These are phyloP conservation scores for Botryotinia calthae DNA, from an alignment of 2,329 filamentous ascomycete species.

Conservation along the genomic window DNA sequence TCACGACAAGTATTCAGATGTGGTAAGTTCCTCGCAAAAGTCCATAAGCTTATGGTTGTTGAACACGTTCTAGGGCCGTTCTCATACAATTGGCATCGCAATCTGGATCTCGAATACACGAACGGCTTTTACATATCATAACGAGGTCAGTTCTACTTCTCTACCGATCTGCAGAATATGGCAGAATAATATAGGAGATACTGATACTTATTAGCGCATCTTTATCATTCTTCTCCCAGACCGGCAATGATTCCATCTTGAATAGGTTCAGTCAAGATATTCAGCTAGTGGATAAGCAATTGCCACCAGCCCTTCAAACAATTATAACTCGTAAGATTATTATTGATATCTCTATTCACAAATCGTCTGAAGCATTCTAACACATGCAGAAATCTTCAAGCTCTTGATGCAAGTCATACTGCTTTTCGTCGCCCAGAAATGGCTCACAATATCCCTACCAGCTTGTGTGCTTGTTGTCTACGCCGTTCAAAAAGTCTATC, in stretches of 20 bases:
- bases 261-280: conserved; percentile 40
- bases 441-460: conserved; percentile 47
- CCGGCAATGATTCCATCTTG: conserved; percentile 43
- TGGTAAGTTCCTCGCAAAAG: not conserved
- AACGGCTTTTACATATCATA: conserved; percentile 38
- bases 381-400: conserved; percentile 27
- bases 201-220: conserved; percentile 10
- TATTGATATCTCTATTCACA: not conserved
- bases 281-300: conserved; percentile 25
- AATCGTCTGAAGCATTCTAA: not conserved
- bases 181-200: not conserved
- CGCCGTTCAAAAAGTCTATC: conserved; percentile 54
- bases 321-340: conserved; percentile 38
- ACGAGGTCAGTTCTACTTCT: conserved; percentile 25
- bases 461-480: conserved; percentile 48
- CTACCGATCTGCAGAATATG: conserved; percentile 22
- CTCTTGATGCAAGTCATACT: conserved; percentile 48
- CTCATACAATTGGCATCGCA: conserved; percentile 40
- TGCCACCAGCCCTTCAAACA: conserved; percentile 37
- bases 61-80: not conserved
- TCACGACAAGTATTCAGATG: conserved; percentile 7
- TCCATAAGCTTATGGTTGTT: not conserved
- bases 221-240: conserved; percentile 41
- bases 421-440: conserved; percentile 47
- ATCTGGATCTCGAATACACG: conserved; percentile 40